phyloP scores from a whole-genome alignment of 2,329 filamentous ascomycete genomes.

The Fonsecaea erecta region DNA sequence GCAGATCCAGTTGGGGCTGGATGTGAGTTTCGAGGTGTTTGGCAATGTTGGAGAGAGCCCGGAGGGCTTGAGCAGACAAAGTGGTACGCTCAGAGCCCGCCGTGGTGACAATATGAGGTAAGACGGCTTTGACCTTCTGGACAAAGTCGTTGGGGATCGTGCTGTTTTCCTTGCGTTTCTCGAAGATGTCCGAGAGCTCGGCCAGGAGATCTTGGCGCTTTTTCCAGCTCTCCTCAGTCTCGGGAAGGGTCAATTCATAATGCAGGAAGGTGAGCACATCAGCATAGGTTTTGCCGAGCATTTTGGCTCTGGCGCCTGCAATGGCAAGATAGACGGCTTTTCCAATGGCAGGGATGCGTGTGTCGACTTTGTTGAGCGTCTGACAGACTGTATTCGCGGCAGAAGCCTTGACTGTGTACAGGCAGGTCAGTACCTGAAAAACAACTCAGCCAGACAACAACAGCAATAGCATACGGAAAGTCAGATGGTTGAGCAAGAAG shows the following conservation, averaged over 20 bases:
- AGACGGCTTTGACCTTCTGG: slow-evolving; percentile 32
- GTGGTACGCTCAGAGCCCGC: slow-evolving; percentile 37
- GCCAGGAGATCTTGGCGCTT: slow-evolving; percentile 34
- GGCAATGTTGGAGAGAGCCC: slow-evolving; percentile 27
- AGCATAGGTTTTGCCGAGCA: slow-evolving; percentile 29
- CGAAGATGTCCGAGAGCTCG: slow-evolving; percentile 33
- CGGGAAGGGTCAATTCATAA: slow-evolving; percentile 31
- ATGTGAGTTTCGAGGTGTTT: slow-evolving; percentile 33
- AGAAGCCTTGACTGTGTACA: slow-evolving; percentile 10
- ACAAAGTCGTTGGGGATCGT: slow-evolving; percentile 33
- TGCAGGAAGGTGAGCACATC: slow-evolving; percentile 34
- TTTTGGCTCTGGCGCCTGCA: slow-evolving; percentile 31
- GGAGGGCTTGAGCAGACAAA: slow-evolving; percentile 34
- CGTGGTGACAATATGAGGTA: slow-evolving; percentile 35
- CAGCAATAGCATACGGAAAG: slow-evolving; percentile 14
- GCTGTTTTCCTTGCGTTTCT: slow-evolving; percentile 30
- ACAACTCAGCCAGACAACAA: background rate
- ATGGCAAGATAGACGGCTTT: slow-evolving; percentile 27
- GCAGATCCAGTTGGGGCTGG: slow-evolving; percentile 35
- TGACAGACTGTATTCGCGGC: slow-evolving; percentile 4
- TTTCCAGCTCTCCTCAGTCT: slow-evolving; percentile 37
- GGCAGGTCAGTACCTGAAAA: slow-evolving; percentile 13
- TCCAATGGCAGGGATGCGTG: slow-evolving; percentile 19
- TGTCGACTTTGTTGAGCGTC: slow-evolving; percentile 24
- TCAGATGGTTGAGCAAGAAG: slow-evolving; percentile 10